phyloP scores from a whole-genome alignment of 805 yeast genomes.

The Candida qinlingensis region DNA sequence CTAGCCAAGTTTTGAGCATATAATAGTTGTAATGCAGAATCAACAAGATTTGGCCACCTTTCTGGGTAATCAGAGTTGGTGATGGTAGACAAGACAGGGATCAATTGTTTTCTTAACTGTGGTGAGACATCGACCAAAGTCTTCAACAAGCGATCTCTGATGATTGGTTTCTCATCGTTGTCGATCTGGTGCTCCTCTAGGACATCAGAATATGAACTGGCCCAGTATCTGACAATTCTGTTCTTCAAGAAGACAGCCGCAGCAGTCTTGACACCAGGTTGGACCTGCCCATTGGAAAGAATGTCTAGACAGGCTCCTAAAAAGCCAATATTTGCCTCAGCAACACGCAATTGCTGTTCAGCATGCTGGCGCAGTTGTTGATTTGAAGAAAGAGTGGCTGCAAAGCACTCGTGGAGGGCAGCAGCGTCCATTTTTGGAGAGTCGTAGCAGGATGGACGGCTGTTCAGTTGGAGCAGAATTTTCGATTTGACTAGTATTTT shows the following conservation, averaged over 20 bases:
- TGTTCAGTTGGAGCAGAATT: background rate
- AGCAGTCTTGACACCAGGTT: constrained; percentile 53
- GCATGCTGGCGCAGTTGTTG: constrained; percentile 58
- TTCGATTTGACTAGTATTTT: background rate
- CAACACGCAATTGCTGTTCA: constrained; percentile 57
- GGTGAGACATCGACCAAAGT: constrained; percentile 50
- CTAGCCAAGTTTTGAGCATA: constrained; percentile 36
- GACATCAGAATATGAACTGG: constrained; percentile 22
- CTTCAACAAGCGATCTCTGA: constrained; percentile 63
- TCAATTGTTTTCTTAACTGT: constrained; percentile 35
- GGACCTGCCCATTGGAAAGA: constrained; percentile 46
- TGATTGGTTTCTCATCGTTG: constrained; percentile 66
- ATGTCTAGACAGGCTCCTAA: constrained; percentile 80
- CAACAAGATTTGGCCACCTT: constrained; percentile 51
- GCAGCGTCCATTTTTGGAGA: constrained; percentile 54
- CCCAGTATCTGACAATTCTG: constrained; percentile 63
- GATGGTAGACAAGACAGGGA: constrained; percentile 50
- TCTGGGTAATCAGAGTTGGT: constrained; percentile 45
- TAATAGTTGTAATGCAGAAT: constrained; percentile 41
- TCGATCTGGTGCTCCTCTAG: constrained; percentile 38
- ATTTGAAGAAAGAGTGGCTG: constrained; percentile 71
- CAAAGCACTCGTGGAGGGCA: constrained; percentile 66
- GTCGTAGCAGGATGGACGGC: background rate
- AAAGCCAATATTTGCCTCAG: constrained; percentile 63
- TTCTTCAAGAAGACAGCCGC: constrained; percentile 85